These are phyloP conservation scores for Pseudogymnoascus sp. DNA, from an alignment of 2,329 filamentous ascomycete species.

Conservation along the genomic window DNA sequence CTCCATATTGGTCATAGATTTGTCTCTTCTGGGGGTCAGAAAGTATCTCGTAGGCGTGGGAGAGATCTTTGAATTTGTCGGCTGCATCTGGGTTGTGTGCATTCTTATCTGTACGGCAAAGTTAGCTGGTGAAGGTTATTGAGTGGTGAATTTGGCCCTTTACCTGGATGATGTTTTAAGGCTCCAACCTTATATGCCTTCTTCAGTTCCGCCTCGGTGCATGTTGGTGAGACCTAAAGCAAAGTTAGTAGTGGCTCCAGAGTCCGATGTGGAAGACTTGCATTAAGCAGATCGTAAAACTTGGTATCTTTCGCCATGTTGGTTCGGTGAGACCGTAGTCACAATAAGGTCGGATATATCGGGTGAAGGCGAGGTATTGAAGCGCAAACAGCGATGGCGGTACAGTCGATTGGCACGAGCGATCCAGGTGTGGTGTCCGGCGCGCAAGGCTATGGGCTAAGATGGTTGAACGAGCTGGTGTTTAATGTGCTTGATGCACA, in stretches of 20 bases:
- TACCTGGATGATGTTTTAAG: constrained; percentile 78
- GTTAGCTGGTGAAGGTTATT: constrained; percentile 15
- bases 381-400: background rate
- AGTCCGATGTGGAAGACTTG: constrained; percentile 37
- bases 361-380: background rate
- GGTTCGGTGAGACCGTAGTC: constrained; percentile 9
- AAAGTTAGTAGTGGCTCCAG: constrained; percentile 22
- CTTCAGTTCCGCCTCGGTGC: constrained; percentile 80
- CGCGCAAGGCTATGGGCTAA: constrained; percentile 3
- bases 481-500: background rate
- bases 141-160: constrained; percentile 24
- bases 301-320: constrained; percentile 75
- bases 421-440: background rate
- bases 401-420: background rate
- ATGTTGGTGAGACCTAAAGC: constrained; percentile 63
- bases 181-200: constrained; percentile 81
- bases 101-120: constrained; percentile 70
- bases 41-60: constrained; percentile 90
- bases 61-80: constrained; percentile 98
- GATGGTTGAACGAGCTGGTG: background rate
- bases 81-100: constrained; percentile 84
- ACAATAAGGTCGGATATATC: constrained; percentile 1
- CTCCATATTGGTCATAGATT: constrained; percentile 95
- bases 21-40: constrained; percentile 86
- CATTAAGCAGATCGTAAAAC: constrained; percentile 70